Evolutionary conservation across 139 green algal species (phyloP).

Genomic region (Monoraphidium neglectum): DNA sequence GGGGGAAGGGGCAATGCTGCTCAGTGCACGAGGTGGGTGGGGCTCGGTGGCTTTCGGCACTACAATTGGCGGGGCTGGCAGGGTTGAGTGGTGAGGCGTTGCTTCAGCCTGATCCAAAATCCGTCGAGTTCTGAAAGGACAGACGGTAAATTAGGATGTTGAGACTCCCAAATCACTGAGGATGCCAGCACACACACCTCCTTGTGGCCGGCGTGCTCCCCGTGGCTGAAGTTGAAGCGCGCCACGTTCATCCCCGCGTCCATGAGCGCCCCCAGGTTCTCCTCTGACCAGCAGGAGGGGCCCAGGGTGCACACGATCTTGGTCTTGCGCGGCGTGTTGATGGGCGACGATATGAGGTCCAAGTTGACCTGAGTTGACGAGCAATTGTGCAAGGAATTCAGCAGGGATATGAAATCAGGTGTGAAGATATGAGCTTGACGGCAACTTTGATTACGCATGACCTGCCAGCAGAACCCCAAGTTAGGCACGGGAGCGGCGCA

Average conservation of each 20-base stretch:
- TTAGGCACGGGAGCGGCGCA: not conserved
- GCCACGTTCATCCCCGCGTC: constrained; percentile 92
- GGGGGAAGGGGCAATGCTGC: constrained; percentile 30
- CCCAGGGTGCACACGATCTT: constrained; percentile 94
- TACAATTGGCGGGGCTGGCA: too few relatives aligned
- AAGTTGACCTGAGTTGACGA: constrained; percentile 26
- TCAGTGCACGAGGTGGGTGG: too few relatives aligned
- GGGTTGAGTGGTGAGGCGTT: too few relatives aligned
- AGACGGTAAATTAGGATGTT: too few relatives aligned
- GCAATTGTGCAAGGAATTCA: too few relatives aligned
- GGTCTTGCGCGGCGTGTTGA: constrained; percentile 55
- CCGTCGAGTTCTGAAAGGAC: too few relatives aligned
- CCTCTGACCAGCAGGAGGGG: constrained; percentile 71
- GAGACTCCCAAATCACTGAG: too few relatives aligned
- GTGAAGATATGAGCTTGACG: not conserved
- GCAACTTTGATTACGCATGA: not conserved
- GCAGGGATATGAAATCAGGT: too few relatives aligned
- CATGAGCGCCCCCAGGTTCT: constrained; percentile 69
- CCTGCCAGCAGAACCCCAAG: too few relatives aligned
- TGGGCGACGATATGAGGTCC: constrained; percentile 28
- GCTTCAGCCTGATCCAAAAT: too few relatives aligned
- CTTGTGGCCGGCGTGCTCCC: constrained; percentile 66
- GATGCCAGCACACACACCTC: constrained; percentile 31
- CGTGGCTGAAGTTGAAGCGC: constrained; percentile 97
- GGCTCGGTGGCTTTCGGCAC: too few relatives aligned